A percentile compares a stretch with the other conserved stretches of the same genome.
These are phyloP conservation scores for Hanseniaspora guilliermondii DNA, from an alignment of 805 yeast genomes.

Conservation along the genomic window DNA sequence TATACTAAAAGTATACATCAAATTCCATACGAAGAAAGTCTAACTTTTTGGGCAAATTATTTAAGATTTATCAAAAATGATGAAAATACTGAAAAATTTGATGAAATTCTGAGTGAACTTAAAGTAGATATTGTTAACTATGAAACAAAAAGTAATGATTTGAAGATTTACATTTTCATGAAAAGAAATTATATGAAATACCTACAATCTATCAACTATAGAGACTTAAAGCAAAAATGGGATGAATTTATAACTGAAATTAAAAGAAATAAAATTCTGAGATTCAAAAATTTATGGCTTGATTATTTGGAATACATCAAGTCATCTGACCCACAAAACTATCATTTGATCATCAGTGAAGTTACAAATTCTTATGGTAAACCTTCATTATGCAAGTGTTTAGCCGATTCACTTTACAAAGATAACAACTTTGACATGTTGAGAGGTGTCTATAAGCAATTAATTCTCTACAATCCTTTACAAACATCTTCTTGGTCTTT, in stretches of 20 bases:
- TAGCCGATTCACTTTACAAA: slow-evolving; percentile 53
- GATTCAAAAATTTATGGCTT: slow-evolving; percentile 67
- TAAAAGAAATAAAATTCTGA: slow-evolving; percentile 30
- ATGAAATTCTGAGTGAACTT: slow-evolving; percentile 32
- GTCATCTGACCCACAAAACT: neutral
- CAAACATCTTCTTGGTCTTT: slow-evolving; percentile 38
- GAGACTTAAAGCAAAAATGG: slow-evolving; percentile 35
- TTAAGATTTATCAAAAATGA: slow-evolving; percentile 37
- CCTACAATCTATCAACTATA: slow-evolving; percentile 38
- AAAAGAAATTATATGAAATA: slow-evolving; percentile 57
- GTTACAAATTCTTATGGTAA: slow-evolving; percentile 56
- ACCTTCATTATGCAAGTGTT: slow-evolving; percentile 44
- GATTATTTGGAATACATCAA: slow-evolving; percentile 54
- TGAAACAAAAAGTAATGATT: slow-evolving; percentile 30
- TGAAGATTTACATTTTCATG: slow-evolving; percentile 60
- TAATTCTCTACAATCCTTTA: slow-evolving; percentile 27
- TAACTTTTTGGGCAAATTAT: slow-evolving; percentile 76
- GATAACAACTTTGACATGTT: slow-evolving; percentile 74
- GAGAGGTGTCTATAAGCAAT: slow-evolving; percentile 56
- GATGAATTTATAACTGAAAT: slow-evolving; percentile 46
- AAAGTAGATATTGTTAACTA: slow-evolving; percentile 28
- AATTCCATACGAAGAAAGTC: neutral
- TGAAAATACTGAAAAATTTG: slow-evolving; percentile 27
- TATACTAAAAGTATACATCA: neutral
- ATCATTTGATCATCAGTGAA: slow-evolving; percentile 19